Conservation (phyloP, 2,329 filamentous ascomycete species). For the Colletotrichum coccodes region DNA sequence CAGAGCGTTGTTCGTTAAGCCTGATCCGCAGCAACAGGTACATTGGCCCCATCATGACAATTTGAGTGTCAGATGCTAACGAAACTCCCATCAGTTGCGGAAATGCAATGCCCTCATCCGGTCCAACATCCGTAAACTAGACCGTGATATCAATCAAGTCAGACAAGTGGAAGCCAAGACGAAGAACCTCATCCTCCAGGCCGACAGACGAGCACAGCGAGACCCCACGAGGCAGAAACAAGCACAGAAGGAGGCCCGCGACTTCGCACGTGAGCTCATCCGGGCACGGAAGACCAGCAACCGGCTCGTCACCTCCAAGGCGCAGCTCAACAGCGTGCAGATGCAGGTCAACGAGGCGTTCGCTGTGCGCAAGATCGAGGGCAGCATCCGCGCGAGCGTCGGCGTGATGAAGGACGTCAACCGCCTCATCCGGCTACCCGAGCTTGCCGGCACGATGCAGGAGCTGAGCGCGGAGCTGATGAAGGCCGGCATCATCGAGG, state of each 20-base stretch:
- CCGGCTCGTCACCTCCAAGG: conserved; percentile 86
- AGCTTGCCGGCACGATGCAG: conserved; percentile 89
- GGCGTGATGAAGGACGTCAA: conserved; percentile 99
- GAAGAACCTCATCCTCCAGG: conserved; percentile 83
- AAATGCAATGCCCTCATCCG: conserved; percentile 96
- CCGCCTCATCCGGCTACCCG: conserved; percentile 82
- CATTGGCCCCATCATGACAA: conserved; percentile 36
- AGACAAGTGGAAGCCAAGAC: conserved; percentile 86
- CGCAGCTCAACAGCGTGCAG: conserved; percentile 90
- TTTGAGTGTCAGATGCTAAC: conserved; percentile 6
- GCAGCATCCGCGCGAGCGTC: conserved; percentile 85
- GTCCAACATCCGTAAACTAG: conserved; percentile 89
- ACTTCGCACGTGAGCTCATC: conserved; percentile 89
- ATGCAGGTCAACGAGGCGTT: conserved; percentile 99
- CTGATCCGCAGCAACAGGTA: conserved; percentile 94
- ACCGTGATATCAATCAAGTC: conserved; percentile 87
- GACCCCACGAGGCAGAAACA: conserved; percentile 83
- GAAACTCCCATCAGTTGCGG: conserved; percentile 71
- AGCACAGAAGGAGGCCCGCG: conserved; percentile 83
- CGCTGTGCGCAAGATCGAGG: conserved; percentile 94
- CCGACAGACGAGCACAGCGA: conserved; percentile 82
- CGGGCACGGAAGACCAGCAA: conserved; percentile 79
- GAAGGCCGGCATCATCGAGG: conserved; percentile 96
- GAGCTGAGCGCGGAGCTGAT: conserved; percentile 88
- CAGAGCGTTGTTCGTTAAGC: conserved; percentile 87